Base-by-base conservation (phyloP, 371 early-diverging fungal species). In the Nosema muscidifuracis region DNA sequence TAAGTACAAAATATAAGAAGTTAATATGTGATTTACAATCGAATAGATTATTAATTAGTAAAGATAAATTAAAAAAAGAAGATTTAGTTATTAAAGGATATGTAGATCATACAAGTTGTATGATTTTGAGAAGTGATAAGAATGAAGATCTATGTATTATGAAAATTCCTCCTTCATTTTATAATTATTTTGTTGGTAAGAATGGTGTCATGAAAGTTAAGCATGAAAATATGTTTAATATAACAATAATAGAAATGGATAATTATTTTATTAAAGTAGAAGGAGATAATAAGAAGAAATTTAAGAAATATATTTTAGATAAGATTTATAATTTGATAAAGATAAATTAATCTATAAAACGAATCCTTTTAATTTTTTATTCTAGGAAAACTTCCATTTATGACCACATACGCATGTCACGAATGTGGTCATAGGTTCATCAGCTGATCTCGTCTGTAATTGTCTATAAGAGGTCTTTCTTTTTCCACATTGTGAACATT, bases 351-450 rank as follows among this genome's bases (percentile, higher is more conserved):
- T n/a, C 12, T 22, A 18, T 15, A 33, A 47, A 4, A 43, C 33
- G 18, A 33, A 47, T 13, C 47, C 65, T 43, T 44, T 43, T 20
- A 65, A 50, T 9, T 31, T 31, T 10, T 18, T 65, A 18, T 47
- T 31, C 76, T 73, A 77, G 40, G 70, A 81, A 71, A 83, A 83
- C 67, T 78, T 82, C 82, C 84, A 84, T 13, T 71, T 80, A 65
- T 84, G 67, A 55, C 79, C 80, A 75, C 84, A 84, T 24, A 64
- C 71, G 65, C 84, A 84, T 28, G 67, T 65, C 13, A 82, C 81
- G 74, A 75, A 84, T 20, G 81, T 84, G 9, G 84, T 84, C 84
- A 84, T 84, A 12, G 84, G 84, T 65, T 84, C 84, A 68, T 84
- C 84, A n/a, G 82, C 84, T 63, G 81, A 81, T 65, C 84, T 74